These are phyloP conservation scores for Cetradonia linearis DNA, from an alignment of 495 filamentous ascomycete genomes.

Conservation along the genomic window DNA sequence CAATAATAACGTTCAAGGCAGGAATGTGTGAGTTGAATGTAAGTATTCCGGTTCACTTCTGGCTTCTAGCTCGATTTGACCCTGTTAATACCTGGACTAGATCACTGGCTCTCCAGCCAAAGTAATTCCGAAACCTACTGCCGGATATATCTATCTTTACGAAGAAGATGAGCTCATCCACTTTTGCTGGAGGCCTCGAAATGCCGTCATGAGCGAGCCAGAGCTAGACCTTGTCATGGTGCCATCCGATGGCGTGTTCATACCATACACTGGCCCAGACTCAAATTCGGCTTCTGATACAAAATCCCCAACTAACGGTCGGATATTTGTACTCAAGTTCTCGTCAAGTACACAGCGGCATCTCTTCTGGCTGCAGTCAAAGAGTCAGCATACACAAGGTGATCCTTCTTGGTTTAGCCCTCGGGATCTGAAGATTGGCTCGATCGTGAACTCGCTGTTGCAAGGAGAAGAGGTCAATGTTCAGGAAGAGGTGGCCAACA, in stretches of 20 bases:
- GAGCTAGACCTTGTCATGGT: conserved; percentile 83
- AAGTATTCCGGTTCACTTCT: conserved; percentile 28
- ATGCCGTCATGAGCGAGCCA: conserved; percentile 51
- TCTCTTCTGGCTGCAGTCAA: conserved; percentile 93
- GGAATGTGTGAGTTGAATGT: conserved; percentile 84
- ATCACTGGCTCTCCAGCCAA: conserved; percentile 50
- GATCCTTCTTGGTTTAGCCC: conserved; percentile 69
- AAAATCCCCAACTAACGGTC: conserved; percentile 64
- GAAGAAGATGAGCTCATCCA: conserved; percentile 88
- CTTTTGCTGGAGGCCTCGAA: conserved; percentile 86
- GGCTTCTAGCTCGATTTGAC: neutral
- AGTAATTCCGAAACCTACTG: conserved; percentile 55
- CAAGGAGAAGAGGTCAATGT: conserved; percentile 89
- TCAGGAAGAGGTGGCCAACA: conserved; percentile 57
- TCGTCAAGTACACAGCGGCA: conserved; percentile 81
- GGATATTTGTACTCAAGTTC: conserved; percentile 92
- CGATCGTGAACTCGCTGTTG: conserved; percentile 71
- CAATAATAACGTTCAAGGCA: conserved; percentile 94
- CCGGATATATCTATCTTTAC: conserved; percentile 91
- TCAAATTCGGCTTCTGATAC: conserved; percentile 34
- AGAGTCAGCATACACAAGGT: conserved; percentile 63
- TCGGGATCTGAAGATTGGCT: conserved; percentile 68
- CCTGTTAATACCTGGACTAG: conserved; percentile 30
- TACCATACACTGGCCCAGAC: conserved; percentile 54
- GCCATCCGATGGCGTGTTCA: conserved; percentile 77